These are phyloP conservation scores for Pistacia atlantica DNA, from an alignment of 345 rosid genomes.

Conservation along the genomic window DNA sequence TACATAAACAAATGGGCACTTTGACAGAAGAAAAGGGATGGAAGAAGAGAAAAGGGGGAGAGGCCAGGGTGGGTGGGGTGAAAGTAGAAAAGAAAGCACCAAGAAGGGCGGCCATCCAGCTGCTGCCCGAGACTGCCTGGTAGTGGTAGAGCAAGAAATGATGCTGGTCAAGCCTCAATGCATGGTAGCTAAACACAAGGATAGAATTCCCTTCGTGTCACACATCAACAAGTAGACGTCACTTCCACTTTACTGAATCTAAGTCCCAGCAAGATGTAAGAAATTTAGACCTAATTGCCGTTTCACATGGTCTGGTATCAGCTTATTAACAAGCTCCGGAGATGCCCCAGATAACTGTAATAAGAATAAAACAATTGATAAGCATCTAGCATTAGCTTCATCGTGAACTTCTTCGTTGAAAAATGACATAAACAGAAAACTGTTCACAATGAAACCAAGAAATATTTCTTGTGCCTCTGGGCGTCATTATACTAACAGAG, in stretches of 20 bases:
- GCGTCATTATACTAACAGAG: background rate
- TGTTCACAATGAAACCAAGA: background rate
- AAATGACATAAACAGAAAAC: background rate
- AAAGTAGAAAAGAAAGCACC: constrained; percentile 22
- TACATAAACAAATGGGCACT: constrained; percentile 39
- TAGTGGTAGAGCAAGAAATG: constrained; percentile 32
- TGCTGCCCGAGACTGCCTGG: constrained; percentile 31
- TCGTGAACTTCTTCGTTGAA: background rate
- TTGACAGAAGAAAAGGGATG: constrained; percentile 1
- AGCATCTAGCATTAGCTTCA: background rate
- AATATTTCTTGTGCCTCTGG: too few species aligned
- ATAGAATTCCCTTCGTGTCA: constrained; percentile 30
- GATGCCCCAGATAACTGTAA: constrained; percentile 67
- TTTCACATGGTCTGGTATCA: constrained; percentile 83
- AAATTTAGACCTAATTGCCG: constrained; percentile 76
- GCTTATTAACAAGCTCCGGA: constrained; percentile 77
- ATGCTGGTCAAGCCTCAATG: constrained; percentile 37
- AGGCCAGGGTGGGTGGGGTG: constrained; percentile 4
- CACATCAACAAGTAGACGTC: constrained; percentile 28
- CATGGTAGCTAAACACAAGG: constrained; percentile 31
- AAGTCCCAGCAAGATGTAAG: constrained; percentile 75
- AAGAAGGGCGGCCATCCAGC: constrained; percentile 26
- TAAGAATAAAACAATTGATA: constrained; percentile 8
- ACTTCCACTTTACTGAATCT: constrained; percentile 18
- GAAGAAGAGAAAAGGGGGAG: constrained; percentile 9